Conservation (phyloP, 257 asterid species). For the Voacanga thouarsii region DNA sequence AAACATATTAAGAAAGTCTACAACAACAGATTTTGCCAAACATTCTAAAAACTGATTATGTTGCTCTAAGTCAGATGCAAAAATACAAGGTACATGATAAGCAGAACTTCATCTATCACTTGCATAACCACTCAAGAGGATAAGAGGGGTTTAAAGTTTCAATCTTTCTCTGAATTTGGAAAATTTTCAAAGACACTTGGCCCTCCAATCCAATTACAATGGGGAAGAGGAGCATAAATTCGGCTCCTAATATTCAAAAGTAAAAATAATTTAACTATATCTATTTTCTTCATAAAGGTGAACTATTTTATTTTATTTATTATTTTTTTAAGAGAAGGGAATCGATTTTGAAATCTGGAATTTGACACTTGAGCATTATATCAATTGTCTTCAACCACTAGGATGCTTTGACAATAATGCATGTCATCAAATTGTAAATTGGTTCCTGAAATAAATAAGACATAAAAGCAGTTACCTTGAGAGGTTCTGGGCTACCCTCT, state of each 20-base stretch:
- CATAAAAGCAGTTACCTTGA: slow-evolving; percentile 58
- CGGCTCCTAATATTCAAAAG: background rate
- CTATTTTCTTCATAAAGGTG: background rate
- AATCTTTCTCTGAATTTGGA: background rate
- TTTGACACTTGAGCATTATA: background rate
- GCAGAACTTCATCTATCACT: background rate
- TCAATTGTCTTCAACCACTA: background rate
- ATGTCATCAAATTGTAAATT: background rate
- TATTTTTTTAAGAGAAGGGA: background rate
- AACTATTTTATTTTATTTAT: too few species aligned
- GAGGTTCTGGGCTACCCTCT: slow-evolving; percentile 74
- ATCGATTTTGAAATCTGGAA: background rate
- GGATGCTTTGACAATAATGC: background rate
- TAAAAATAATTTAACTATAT: background rate
- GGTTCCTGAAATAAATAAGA: background rate
- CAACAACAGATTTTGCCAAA: background rate
- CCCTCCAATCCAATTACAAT: background rate
- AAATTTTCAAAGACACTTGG: background rate
- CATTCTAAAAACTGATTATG: background rate
- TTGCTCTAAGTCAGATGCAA: background rate
- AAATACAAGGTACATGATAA: background rate
- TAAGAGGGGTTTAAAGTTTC: background rate
- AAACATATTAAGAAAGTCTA: background rate
- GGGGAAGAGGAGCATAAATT: background rate
- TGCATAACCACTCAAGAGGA: background rate